phyloP scores from a whole-genome alignment of 176 grass and related monocot species.

The Raddia guianensis region DNA sequence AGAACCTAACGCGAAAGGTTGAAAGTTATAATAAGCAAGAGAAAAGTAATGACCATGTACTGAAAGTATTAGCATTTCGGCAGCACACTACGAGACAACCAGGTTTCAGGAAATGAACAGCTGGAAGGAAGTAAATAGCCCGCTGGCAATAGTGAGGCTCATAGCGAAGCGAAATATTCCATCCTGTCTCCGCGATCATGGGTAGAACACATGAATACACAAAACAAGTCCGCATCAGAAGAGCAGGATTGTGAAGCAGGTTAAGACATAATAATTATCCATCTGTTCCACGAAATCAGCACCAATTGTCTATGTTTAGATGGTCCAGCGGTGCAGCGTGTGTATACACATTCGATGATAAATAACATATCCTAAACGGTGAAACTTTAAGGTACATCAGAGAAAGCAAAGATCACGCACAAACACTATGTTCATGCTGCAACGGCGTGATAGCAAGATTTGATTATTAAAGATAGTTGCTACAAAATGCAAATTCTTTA shows the following conservation, averaged over 20 bases:
- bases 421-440: not conserved
- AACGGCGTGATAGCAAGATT: not conserved
- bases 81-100: not conserved
- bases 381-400: not conserved
- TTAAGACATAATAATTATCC: not conserved
- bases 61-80: not conserved
- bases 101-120: not conserved
- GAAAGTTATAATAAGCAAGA: not conserved
- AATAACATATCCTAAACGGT: not conserved
- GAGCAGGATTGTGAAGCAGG: not conserved
- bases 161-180: not conserved
- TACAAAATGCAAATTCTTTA: conserved; percentile 37
- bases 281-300: not conserved
- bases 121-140: not conserved
- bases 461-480: conserved; percentile 1
- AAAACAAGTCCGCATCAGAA: not conserved
- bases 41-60: not conserved
- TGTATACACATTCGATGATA: not conserved
- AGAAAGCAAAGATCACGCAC: not conserved
- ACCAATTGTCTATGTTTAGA: not conserved
- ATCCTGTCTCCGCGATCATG: not conserved
- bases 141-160: not conserved
- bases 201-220: not conserved
- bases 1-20: not conserved
- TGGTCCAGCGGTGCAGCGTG: not conserved